Evolutionary conservation across 495 filamentous ascomycete genomes (phyloP), one percentile per base, ranked within the genome.

Genomic region (Hamigera avellanea): DNA sequence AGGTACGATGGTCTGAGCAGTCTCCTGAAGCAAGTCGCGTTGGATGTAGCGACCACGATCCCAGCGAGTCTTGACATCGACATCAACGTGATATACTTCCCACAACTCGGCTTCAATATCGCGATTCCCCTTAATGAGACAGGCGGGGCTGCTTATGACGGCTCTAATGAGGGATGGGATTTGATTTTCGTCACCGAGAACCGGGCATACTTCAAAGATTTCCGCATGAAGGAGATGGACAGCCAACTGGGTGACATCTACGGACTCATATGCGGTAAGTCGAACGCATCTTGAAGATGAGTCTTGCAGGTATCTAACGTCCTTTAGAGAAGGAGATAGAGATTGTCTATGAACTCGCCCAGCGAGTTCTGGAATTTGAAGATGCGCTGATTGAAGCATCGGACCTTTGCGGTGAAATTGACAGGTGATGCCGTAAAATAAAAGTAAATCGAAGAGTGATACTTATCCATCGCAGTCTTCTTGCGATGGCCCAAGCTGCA

Each of bases 41-140:
- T 66, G 15, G 61, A 72, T 4, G 64, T 94, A 35, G 68, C 75
- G 3, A 54, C 49, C 8, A 70, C 66, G 1, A 62, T 89, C 9
- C 89, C 91, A 0, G 61, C 62, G 40, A 46, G 63, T 44, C 46
- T 82, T 52, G 59, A 70, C 58, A 51, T 77, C 39, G 60, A 77
- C 51, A 45, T 95, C 58, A 84, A 83, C 38, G 78, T 82, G 33
- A 81, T 93, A 14, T 88, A 88, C 53, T 86, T 95, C 45, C 87
- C 86, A 8, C 85, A 93, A 49, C 70, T 95, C 10, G 93, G 91
- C 2, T 98, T 93, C 56, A 72, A 95, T 13, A 82, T 86, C 16
- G 78, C 80, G 0, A 77, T 95, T 15, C 69, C 72, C 1, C 54
- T 81, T 8, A 75, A 87, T 46, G 60, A 67, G 13, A 53, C 66